These are phyloP conservation scores for Elymus sibiricus DNA, from an alignment of 176 grass and related monocot genomes.

Conservation along the genomic window DNA sequence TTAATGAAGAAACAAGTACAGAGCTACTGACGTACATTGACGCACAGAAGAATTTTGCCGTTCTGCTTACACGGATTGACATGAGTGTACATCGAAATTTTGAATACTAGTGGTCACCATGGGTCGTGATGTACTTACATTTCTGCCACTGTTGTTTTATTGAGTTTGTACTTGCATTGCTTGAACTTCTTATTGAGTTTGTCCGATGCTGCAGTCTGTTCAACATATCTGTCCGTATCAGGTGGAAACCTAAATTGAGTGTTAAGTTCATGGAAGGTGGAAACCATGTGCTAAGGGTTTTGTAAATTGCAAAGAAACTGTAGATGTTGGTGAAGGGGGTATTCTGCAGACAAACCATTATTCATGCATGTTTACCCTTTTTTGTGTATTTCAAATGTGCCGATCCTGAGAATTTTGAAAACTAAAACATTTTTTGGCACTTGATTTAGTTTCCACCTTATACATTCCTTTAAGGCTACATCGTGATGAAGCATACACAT, in stretches of 20 bases:
- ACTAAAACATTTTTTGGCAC: background rate
- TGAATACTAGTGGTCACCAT: background rate
- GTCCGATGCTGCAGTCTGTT: background rate
- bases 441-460: background rate
- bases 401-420: background rate
- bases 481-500: background rate
- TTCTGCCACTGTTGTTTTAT: background rate
- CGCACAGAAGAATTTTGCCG: background rate
- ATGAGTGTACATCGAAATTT: background rate
- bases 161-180: constrained; percentile 18
- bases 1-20: constrained; percentile 22
- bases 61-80: constrained; percentile 12
- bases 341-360: background rate
- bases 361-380: background rate
- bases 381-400: background rate
- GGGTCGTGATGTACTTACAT: background rate
- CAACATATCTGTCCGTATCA: background rate
- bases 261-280: background rate
- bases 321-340: background rate
- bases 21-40: background rate
- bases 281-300: background rate
- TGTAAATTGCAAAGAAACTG: background rate
- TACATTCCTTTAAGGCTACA: background rate
- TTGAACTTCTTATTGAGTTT: constrained; percentile 9
- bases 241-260: background rate